Evolutionary conservation across 1,139 yeast species (phyloP).

Genomic region (Keqinozyma sinolaborantium): DNA sequence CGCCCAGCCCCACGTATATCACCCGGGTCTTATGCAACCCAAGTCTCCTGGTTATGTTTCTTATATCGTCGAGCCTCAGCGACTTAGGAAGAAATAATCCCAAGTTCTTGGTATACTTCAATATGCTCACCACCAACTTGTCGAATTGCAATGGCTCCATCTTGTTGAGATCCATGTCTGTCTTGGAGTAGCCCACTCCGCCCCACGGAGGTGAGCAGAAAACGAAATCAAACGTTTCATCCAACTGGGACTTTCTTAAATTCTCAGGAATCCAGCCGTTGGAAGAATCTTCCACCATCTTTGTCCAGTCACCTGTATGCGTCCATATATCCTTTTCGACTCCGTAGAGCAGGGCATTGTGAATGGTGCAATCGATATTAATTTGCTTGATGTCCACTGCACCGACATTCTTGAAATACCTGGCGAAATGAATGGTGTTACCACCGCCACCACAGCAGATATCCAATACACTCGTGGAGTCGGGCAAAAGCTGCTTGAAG

Average conservation of each 20-base stretch:
- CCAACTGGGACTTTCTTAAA: constrained; percentile 9
- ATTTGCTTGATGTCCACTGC: constrained; percentile 65
- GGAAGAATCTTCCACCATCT: constrained; percentile 23
- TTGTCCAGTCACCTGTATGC: constrained; percentile 55
- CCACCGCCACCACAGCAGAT: constrained; percentile 97
- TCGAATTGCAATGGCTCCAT: constrained; percentile 51
- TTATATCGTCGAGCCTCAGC: constrained; percentile 55
- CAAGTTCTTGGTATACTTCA: constrained; percentile 46
- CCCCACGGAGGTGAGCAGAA: constrained; percentile 98
- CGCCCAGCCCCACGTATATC: constrained; percentile 39
- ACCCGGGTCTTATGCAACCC: constrained; percentile 43
- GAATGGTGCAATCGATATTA: constrained; percentile 62
- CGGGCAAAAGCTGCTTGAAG: constrained; percentile 35
- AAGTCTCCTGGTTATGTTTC: constrained; percentile 40
- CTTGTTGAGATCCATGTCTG: constrained; percentile 39
- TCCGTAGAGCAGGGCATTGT: constrained; percentile 72
- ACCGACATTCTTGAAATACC: constrained; percentile 51
- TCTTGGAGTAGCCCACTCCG: constrained; percentile 64
- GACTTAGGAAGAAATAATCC: constrained; percentile 78
- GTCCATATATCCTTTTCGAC: constrained; percentile 49
- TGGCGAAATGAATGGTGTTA: constrained; percentile 79
- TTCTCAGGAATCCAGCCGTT: constrained; percentile 25
- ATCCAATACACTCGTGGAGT: constrained; percentile 52
- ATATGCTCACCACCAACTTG: constrained; percentile 40
- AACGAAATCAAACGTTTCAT: constrained; percentile 51